Base-by-base conservation (phyloP, 2,329 filamentous ascomycete genomes). In the Claviceps pazoutovae region DNA sequence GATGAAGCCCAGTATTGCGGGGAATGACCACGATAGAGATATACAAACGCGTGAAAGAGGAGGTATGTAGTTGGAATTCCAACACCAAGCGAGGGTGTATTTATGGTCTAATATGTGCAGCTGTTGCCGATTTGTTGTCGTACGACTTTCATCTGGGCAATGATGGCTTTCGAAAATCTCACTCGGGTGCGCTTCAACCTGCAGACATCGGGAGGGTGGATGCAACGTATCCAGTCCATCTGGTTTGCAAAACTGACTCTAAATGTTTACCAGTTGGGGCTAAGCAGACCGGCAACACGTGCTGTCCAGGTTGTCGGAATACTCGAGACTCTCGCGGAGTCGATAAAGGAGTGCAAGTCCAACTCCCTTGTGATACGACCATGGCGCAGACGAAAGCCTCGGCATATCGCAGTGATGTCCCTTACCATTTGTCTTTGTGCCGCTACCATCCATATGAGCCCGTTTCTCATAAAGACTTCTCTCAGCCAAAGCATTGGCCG, bases 1-100 rank as follows among this genome's bases (percentile, higher is more conserved):
- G 53, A 50, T 52, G 34, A 52, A 52, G 30, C 51, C 53, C 36
- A 23, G 46, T 38, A 23, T 51, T 7, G 16, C 36, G 6, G n/a
- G 16, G 13, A 17, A 30, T 13, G 23, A 44, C 3, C 14, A 34
- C 2, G 3, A 13, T n/a, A 17, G 30, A 41, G 38, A 47, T 14
- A 9, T 34, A 37, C 11, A 21, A 6, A 7, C n/a, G 19, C 43
- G 17, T 16, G 19, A 42, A 17, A 38, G 5, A 17, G 30, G 26
- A 45, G 38, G 48, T 53, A 21, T 26, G 47, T 46, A 17, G 13
- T 8, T 16, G 13, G 4, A n/a, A 11, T 47, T 47, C n/a, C 45
- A 21, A 11, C 14, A 3, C 26, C 16, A 14, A 16, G 13, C 14
- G 19, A 41, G 46, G 42, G 42, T 17, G 23, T 5, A 14, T 19